phyloP scores from a whole-genome alignment of 169 alveolate genomes.

The Eimeria necatrix region DNA sequence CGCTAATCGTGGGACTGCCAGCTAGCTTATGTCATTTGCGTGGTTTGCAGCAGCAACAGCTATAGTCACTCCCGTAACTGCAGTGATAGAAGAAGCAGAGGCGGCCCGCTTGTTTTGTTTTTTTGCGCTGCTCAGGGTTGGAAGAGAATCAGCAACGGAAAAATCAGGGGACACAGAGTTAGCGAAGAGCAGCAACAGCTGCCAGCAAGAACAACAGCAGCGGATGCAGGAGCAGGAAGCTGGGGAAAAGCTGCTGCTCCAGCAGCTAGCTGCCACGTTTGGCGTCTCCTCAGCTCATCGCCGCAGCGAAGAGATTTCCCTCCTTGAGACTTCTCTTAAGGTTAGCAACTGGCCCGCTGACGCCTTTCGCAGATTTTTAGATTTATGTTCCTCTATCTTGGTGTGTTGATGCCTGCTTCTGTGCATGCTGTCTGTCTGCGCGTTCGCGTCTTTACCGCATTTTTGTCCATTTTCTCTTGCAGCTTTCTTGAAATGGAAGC shows the following conservation, averaged over 20 bases:
- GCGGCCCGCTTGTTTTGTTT: background rate
- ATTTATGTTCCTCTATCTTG: background rate
- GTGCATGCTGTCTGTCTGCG: background rate
- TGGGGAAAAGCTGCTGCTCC: conserved; percentile 37
- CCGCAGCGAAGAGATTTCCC: conserved; percentile 54
- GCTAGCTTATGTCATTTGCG: background rate
- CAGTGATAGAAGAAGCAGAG: background rate
- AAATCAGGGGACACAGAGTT: conserved; percentile 1
- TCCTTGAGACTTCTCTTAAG: conserved; percentile 8
- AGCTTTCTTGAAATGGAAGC: background rate
- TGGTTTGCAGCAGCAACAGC: background rate
- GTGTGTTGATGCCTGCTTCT: background rate
- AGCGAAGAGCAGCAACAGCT: background rate
- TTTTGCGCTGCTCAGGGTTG: conserved; percentile 39
- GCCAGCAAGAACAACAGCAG: conserved; percentile 29
- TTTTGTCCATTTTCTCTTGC: background rate
- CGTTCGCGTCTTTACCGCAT: background rate
- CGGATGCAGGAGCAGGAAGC: conserved; percentile 45
- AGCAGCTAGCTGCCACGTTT: conserved; percentile 46
- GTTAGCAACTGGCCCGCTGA: background rate
- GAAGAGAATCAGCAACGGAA: conserved; percentile 12
- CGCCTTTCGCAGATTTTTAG: background rate
- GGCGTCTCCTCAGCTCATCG: conserved; percentile 27
- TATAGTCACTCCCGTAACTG: background rate
- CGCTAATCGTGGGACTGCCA: conserved; percentile 17